phyloP scores from a whole-genome alignment of 495 filamentous ascomycete genomes.

The Aspergillus incahuasiensis region DNA sequence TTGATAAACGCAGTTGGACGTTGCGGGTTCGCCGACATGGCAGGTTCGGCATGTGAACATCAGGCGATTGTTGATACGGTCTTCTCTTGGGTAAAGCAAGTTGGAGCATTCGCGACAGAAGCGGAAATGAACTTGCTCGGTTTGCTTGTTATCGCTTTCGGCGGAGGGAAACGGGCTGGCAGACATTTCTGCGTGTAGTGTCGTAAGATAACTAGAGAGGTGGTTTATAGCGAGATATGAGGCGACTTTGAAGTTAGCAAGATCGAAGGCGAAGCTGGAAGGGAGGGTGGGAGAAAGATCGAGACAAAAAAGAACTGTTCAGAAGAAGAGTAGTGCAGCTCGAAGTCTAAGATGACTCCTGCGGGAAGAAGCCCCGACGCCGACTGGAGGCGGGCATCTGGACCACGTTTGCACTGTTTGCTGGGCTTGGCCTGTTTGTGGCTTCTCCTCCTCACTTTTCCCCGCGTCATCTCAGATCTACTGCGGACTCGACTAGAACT shows the following conservation, averaged over 20 bases:
- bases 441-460: constrained; percentile 10
- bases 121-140: constrained; percentile 84
- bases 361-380: too few species aligned
- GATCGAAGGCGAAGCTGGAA: background rate
- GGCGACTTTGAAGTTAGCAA: background rate
- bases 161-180: constrained; percentile 57
- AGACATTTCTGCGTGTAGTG: constrained; percentile 36
- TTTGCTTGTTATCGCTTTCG: constrained; percentile 50
- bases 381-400: background rate
- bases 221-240: background rate
- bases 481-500: background rate
- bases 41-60: constrained; percentile 87
- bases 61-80: constrained; percentile 58
- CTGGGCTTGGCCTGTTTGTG: constrained; percentile 20
- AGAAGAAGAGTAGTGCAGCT: background rate
- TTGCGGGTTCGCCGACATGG: constrained; percentile 80
- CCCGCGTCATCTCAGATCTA: constrained; percentile 20
- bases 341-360: background rate
- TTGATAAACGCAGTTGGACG: constrained; percentile 81
- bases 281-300: background rate
- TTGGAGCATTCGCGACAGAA: constrained; percentile 99
- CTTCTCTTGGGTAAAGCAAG: constrained; percentile 96
- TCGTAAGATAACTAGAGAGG: background rate
- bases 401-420: constrained; percentile 16
- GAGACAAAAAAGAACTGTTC: background rate